Conservation (phyloP, 2,329 filamentous ascomycete genomes). For the Hypoxylon rubiginosum region DNA sequence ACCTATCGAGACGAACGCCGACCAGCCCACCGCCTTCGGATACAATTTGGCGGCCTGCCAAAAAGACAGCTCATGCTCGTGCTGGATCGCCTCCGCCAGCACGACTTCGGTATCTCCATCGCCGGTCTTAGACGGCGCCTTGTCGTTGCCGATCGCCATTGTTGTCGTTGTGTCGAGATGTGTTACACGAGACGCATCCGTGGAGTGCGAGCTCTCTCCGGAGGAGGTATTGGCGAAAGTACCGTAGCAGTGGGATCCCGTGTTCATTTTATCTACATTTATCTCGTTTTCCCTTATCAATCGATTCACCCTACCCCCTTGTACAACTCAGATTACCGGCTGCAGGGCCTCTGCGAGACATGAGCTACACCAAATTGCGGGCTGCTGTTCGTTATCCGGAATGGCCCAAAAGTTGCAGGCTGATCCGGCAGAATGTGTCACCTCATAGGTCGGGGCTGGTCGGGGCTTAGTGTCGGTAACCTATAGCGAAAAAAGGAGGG, state of each 20-base stretch:
- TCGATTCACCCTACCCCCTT: slow-evolving; percentile 1
- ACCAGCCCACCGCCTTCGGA: slow-evolving; percentile 66
- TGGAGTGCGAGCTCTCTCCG: slow-evolving; percentile 28
- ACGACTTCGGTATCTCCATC: slow-evolving; percentile 39
- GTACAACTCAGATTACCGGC: slow-evolving; percentile 29
- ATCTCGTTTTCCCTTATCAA: slow-evolving; percentile 28
- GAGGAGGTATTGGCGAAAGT: slow-evolving; percentile 30
- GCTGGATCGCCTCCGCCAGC: slow-evolving; percentile 55
- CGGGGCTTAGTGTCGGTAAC: not conserved
- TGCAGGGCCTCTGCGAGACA: slow-evolving; percentile 1
- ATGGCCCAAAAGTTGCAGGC: slow-evolving; percentile 28
- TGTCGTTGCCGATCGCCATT: slow-evolving; percentile 32
- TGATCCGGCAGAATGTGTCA: slow-evolving; percentile 37
- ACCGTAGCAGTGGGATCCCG: slow-evolving; percentile 39
- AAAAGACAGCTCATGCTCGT: slow-evolving; percentile 58
- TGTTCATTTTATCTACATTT: slow-evolving; percentile 38
- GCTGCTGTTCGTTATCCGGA: slow-evolving; percentile 26
- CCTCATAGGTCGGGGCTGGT: slow-evolving; percentile 30
- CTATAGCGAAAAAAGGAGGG: slow-evolving; percentile 27
- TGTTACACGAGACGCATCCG: slow-evolving; percentile 23
- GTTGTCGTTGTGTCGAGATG: slow-evolving; percentile 19
- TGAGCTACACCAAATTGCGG: slow-evolving; percentile 17
- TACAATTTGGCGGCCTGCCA: slow-evolving; percentile 58
- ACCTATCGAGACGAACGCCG: slow-evolving; percentile 69
- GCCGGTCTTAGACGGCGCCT: slow-evolving; percentile 36